Conservation (phyloP, 805 yeast genomes). For the Starmera amethionina region DNA sequence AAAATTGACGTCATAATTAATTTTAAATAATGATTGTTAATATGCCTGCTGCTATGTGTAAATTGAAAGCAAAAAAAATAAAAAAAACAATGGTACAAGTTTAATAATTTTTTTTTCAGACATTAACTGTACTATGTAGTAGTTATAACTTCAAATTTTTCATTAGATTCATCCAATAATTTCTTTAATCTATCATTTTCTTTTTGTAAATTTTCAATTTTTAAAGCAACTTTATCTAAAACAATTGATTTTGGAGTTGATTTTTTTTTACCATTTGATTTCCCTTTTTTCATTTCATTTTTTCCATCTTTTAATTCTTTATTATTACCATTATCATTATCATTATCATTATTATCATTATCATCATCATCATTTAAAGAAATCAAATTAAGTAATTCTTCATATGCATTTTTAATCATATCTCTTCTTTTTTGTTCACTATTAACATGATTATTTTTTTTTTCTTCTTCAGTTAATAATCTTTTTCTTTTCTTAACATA, state of each 20-base stretch:
- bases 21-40: no score
- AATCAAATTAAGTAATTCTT: constrained; percentile 8
- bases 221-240: constrained; percentile 13
- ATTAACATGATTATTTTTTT: constrained; percentile 16
- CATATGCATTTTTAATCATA: constrained; percentile 16
- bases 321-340: no score
- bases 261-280: constrained; percentile 3
- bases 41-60: no score
- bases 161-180: not conserved
- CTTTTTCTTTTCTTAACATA: constrained; percentile 10
- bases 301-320: not conserved
- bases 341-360: no score
- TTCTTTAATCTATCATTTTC: constrained; percentile 10
- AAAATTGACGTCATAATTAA: no score
- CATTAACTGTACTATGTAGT: no score
- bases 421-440: constrained; percentile 18
- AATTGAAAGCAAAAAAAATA: no score
- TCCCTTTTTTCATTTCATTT: not conserved
- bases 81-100: no score
- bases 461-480: constrained; percentile 16
- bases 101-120: no score
- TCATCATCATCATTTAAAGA: constrained; percentile 3
- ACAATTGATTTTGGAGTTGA: constrained; percentile 14
- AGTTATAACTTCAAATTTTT: not conserved
- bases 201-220: constrained; percentile 9